Conservation (phyloP, 768 basidiomycete genomes). For the Collybiopsis luxurians region DNA sequence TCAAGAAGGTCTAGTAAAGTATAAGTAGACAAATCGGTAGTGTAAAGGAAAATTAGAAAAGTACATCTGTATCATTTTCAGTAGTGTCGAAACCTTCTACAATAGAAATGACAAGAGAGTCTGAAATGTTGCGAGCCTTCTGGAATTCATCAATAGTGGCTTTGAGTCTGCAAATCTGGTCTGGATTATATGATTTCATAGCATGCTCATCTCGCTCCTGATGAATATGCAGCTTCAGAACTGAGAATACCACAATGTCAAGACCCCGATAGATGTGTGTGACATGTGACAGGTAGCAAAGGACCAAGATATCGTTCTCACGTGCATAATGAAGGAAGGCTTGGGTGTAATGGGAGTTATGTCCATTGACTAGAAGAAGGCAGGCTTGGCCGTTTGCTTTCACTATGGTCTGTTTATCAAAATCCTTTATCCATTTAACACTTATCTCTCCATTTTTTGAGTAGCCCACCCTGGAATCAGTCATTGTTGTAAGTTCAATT, state of each 20-base stretch:
- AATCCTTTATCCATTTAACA: slow-evolving; percentile 19
- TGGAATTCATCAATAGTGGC: no score
- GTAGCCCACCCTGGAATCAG: not conserved
- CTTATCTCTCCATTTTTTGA: slow-evolving; percentile 17
- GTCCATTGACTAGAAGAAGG: slow-evolving; percentile 24
- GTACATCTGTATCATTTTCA: no score
- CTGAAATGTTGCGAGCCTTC: no score
- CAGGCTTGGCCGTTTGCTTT: slow-evolving; percentile 12
- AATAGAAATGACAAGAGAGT: no score
- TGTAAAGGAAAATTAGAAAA: no score
- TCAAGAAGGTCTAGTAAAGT: no score
- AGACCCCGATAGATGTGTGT: slow-evolving; percentile 20
- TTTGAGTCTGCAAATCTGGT: no score
- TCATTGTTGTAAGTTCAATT: not conserved
- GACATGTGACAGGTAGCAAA: slow-evolving; percentile 1
- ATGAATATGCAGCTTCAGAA: slow-evolving; percentile 13
- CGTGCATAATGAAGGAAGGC: slow-evolving; percentile 1
- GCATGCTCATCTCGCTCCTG: slow-evolving; percentile 3
- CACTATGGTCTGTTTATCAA: slow-evolving; percentile 17
- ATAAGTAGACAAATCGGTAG: no score
- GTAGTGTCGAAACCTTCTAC: no score
- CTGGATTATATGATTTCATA: not conserved
- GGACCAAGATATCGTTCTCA: slow-evolving; percentile 1
- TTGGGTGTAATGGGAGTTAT: slow-evolving; percentile 11
- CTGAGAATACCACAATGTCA: slow-evolving; percentile 19